These are phyloP conservation scores for Mycosarcoma maydis DNA, from an alignment of 1,284 basidiomycete genomes.

Conservation along the genomic window DNA sequence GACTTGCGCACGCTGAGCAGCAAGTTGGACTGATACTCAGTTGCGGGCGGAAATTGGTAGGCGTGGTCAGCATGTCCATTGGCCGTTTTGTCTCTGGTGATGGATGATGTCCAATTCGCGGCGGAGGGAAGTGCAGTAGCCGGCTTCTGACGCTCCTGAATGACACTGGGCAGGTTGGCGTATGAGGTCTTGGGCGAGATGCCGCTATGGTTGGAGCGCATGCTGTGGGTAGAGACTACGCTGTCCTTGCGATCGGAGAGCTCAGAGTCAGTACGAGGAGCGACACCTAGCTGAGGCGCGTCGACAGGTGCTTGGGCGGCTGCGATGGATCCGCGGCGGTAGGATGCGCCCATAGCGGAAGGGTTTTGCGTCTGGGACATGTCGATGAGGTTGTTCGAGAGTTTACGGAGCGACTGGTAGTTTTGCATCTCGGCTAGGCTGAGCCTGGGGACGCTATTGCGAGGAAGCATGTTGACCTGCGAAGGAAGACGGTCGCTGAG, in stretches of 20 bases:
- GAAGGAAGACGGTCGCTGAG: constrained; percentile 46
- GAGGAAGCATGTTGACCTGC: constrained; percentile 29
- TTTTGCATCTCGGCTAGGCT: constrained; percentile 47
- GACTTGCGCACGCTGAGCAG: constrained; percentile 45
- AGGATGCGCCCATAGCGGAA: constrained; percentile 14
- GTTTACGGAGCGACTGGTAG: constrained; percentile 43
- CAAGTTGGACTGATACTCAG: constrained; percentile 11
- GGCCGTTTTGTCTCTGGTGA: constrained; percentile 16
- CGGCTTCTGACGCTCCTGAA: constrained; percentile 19
- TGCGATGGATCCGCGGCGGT: constrained; percentile 19
- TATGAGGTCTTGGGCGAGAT: constrained; percentile 59
- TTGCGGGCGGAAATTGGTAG: constrained; percentile 46
- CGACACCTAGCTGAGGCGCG: constrained; percentile 12
- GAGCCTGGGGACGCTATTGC: constrained; percentile 35
- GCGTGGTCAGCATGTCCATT: constrained; percentile 35
- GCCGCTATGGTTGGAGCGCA: constrained; percentile 51
- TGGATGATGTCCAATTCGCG: constrained; percentile 13
- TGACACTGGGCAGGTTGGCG: constrained; percentile 31
- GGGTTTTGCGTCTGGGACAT: constrained; percentile 12
- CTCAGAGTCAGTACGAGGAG: constrained; percentile 3
- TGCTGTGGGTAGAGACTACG: constrained; percentile 37
- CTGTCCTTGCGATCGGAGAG: constrained; percentile 46
- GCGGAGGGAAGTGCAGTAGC: constrained; percentile 4
- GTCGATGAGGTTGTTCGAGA: constrained; percentile 42
- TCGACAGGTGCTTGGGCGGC: constrained; percentile 8